Conservation (phyloP, 1,139 yeast species). For the Casaregolazyma lundiana region DNA sequence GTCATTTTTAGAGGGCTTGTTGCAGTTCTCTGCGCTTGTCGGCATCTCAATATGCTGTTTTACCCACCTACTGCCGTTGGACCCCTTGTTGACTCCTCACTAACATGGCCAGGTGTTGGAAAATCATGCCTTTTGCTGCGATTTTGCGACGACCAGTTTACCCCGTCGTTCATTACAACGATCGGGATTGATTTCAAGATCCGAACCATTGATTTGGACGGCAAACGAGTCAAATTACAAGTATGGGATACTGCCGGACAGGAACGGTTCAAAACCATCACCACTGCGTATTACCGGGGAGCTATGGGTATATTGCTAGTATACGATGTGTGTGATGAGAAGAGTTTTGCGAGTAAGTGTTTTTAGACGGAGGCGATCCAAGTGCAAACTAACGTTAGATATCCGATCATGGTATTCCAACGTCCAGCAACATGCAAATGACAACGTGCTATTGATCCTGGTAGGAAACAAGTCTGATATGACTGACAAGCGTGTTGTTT, state of each 20-base stretch:
- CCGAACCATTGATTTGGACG: slow-evolving; percentile 90
- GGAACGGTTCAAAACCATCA: slow-evolving; percentile 95
- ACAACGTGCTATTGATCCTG: slow-evolving; percentile 86
- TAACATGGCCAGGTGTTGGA: slow-evolving; percentile 58
- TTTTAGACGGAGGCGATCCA: neutral
- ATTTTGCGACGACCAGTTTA: slow-evolving; percentile 95
- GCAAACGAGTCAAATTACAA: slow-evolving; percentile 88
- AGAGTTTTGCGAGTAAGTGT: slow-evolving; percentile 63
- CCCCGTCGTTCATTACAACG: slow-evolving; percentile 93
- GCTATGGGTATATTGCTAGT: slow-evolving; percentile 97
- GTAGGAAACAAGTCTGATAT: slow-evolving; percentile 96
- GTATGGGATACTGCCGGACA: slow-evolving; percentile 99
- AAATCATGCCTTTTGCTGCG: slow-evolving; percentile 91
- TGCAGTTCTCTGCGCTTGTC: neutral
- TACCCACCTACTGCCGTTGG: no score
- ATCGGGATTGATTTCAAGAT: slow-evolving; percentile 98
- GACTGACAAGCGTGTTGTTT: slow-evolving; percentile 62
- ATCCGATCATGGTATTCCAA: slow-evolving; percentile 90
- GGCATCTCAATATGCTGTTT: no score
- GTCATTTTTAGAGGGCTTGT: neutral
- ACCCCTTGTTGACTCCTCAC: no score
- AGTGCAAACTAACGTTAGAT: slow-evolving; percentile 25
- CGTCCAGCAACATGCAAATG: slow-evolving; percentile 93
- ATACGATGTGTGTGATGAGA: slow-evolving; percentile 92
- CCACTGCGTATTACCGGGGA: slow-evolving; percentile 97